These are phyloP conservation scores for Furculomyces boomerangus DNA, from an alignment of 371 early-diverging fungal genomes.

Conservation along the genomic window DNA sequence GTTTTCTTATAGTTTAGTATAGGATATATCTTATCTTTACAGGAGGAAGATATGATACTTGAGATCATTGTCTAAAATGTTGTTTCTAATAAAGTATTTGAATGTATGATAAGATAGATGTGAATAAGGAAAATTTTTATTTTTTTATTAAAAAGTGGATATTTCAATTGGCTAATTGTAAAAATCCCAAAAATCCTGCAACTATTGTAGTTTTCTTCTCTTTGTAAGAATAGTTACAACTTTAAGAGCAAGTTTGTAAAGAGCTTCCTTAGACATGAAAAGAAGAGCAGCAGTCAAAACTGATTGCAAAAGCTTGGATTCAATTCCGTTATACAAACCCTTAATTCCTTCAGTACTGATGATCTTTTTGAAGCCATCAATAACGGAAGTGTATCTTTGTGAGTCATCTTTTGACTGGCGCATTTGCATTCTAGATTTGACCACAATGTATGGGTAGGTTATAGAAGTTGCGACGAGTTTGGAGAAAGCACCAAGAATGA, in stretches of 20 bases:
- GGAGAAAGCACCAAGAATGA: slow-evolving; percentile 81
- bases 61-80: too few relatives aligned
- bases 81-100: too few relatives aligned
- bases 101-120: too few relatives aligned
- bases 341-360: slow-evolving; percentile 62
- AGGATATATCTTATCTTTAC: too few relatives aligned
- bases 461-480: slow-evolving; percentile 86
- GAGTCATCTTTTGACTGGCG: slow-evolving; percentile 50
- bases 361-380: slow-evolving; percentile 83
- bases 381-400: slow-evolving; percentile 56
- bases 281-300: slow-evolving; percentile 83
- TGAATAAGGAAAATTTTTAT: too few relatives aligned
- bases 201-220: slow-evolving; percentile 14
- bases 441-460: slow-evolving; percentile 94
- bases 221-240: slow-evolving; percentile 30
- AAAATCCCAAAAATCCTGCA: too few relatives aligned
- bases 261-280: slow-evolving; percentile 76
- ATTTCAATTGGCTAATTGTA: too few relatives aligned
- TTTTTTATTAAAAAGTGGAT: too few relatives aligned
- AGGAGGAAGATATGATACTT: too few relatives aligned
- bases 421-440: slow-evolving; percentile 94
- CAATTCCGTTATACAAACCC: slow-evolving; percentile 78
- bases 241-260: slow-evolving; percentile 55
- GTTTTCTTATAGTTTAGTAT: too few relatives aligned
- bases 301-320: slow-evolving; percentile 75